Evolutionary conservation across 345 rosid genomes (phyloP).

Genomic region (Eucalyptus cloeziana): DNA sequence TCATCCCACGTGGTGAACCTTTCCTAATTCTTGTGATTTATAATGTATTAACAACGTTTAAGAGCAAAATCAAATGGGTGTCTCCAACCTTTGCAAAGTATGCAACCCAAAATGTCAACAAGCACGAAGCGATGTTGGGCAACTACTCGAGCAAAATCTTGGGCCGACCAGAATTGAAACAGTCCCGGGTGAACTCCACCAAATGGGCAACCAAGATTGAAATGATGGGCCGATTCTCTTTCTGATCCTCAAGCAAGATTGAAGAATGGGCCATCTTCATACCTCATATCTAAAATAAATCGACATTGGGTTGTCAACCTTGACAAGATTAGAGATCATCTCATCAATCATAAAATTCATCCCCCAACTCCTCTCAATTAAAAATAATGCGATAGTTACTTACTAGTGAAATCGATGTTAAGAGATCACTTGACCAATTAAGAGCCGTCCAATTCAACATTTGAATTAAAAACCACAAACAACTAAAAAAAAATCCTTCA

Average conservation of each 20-base stretch:
- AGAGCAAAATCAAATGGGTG: background rate
- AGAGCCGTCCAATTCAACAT: too few species aligned
- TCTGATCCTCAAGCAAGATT: background rate
- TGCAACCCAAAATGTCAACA: too few species aligned
- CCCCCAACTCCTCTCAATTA: background rate
- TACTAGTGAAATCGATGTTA: too few species aligned
- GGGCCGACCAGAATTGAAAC: background rate
- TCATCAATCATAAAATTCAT: background rate
- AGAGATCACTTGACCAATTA: too few species aligned
- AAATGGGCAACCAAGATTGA: background rate
- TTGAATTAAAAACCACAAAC: too few species aligned
- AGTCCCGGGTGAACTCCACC: background rate
- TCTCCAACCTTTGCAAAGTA: too few species aligned
- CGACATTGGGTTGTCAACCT: background rate
- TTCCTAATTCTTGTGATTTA: too few species aligned
- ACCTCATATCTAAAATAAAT: background rate
- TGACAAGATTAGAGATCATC: background rate
- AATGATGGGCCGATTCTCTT: background rate
- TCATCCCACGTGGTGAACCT: rapidly evolving
- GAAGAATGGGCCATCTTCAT: background rate
- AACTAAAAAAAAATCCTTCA: too few species aligned
- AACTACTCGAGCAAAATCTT: background rate
- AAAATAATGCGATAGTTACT: background rate
- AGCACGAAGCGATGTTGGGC: background rate
- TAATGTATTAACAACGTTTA: background rate